Percentiles rank a stretch among this genome's conserved stretches.
Conservation (phyloP, 352 stramenopile species). For the Phytophthora idaei region DNA sequence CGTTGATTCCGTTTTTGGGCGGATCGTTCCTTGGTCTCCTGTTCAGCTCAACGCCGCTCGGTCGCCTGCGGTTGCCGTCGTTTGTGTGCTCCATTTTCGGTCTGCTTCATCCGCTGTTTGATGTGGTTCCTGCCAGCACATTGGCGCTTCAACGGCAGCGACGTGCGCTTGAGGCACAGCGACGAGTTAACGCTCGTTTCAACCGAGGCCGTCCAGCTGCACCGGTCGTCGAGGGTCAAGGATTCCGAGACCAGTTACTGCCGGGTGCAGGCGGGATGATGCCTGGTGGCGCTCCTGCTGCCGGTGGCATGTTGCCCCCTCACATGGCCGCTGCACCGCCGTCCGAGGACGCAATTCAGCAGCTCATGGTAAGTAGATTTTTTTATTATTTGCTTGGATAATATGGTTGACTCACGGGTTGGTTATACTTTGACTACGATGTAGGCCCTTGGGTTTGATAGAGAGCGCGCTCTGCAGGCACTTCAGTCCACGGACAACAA, state of each 20-base stretch:
- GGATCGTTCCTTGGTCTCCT: constrained; percentile 67
- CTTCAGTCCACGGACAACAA: constrained; percentile 85
- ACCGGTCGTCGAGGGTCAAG: constrained; percentile 48
- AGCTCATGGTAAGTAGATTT: constrained; percentile 64
- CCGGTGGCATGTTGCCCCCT: constrained; percentile 53
- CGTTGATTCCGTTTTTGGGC: constrained; percentile 64
- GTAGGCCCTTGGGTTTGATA: constrained; percentile 33
- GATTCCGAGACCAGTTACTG: constrained; percentile 84
- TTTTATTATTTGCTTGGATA: constrained; percentile 6
- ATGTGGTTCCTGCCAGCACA: constrained; percentile 73
- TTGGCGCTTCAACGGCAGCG: constrained; percentile 75
- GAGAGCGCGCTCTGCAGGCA: constrained; percentile 59
- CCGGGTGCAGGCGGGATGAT: constrained; percentile 59
- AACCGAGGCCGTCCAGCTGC: constrained; percentile 40
- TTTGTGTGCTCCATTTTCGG: constrained; percentile 71
- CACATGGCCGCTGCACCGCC: constrained; percentile 66
- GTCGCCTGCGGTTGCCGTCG: constrained; percentile 71
- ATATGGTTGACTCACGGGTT: constrained; percentile 12
- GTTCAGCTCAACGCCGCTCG: constrained; percentile 74
- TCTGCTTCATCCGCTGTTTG: constrained; percentile 79
- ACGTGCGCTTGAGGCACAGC: constrained; percentile 71
- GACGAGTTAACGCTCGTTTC: constrained; percentile 58
- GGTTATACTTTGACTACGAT: neutral
- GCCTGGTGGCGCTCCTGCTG: constrained; percentile 27
- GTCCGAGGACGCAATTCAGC: constrained; percentile 77